Evolutionary conservation across 805 yeast genomes (phyloP).

Genomic region (Candida incommunis): DNA sequence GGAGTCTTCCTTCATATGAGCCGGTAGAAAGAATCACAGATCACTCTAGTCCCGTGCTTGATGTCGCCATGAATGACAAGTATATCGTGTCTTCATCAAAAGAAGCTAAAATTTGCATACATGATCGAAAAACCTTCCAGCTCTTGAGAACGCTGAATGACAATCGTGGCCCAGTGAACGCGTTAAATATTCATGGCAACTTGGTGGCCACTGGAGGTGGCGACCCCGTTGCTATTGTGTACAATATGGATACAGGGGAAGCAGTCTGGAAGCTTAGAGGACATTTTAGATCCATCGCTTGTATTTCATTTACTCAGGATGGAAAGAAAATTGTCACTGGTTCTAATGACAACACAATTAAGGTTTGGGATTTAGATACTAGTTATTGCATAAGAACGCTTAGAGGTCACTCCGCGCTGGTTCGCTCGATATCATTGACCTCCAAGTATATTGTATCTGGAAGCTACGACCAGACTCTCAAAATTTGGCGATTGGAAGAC

Average conservation of each 20-base stretch:
- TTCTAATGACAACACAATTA: constrained; percentile 71
- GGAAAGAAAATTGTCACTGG: constrained; percentile 65
- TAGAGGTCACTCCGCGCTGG: constrained; percentile 74
- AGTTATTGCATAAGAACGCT: constrained; percentile 59
- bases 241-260: constrained; percentile 65
- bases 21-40: constrained; percentile 88
- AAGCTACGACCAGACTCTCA: constrained; percentile 22
- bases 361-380: constrained; percentile 75
- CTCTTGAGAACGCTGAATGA: constrained; percentile 13
- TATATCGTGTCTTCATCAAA: background rate
- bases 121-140: constrained; percentile 11
- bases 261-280: constrained; percentile 56
- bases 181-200: constrained; percentile 16
- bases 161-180: constrained; percentile 24
- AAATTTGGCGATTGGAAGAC: constrained; percentile 21
- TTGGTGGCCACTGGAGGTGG: constrained; percentile 30
- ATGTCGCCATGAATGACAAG: constrained; percentile 74
- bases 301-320: constrained; percentile 64
- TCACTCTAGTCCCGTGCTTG: constrained; percentile 84
- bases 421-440: constrained; percentile 32
- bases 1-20: constrained; percentile 87
- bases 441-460: constrained; percentile 20
- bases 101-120: background rate
- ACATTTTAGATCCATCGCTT: constrained; percentile 72
- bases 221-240: constrained; percentile 68